Percentiles rank a stretch among this genome's conserved stretches.
phyloP scores from a whole-genome alignment of 2,329 filamentous ascomycete species.

The Neopestalotiopsis rosae region DNA sequence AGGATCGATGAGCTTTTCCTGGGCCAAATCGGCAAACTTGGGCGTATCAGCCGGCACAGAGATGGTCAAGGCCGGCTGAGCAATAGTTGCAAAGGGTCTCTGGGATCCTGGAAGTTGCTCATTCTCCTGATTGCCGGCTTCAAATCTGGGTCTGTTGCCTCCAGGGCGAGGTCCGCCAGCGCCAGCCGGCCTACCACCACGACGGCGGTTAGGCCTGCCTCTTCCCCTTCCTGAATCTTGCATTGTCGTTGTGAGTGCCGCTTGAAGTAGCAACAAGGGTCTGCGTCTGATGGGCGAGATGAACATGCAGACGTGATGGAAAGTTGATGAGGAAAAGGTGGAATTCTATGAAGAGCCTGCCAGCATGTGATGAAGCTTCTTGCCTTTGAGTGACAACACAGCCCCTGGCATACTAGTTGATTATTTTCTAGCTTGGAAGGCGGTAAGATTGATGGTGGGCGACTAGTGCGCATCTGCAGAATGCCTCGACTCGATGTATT shows the following conservation, averaged over 20 bases:
- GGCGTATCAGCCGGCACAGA: conserved; percentile 49
- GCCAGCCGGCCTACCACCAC: not conserved
- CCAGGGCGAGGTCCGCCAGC: not conserved
- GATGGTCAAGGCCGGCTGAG: conserved; percentile 41
- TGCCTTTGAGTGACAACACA: not conserved
- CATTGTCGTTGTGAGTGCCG: conserved; percentile 9
- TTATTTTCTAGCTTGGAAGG: conserved; percentile 6
- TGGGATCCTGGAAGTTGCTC: not conserved
- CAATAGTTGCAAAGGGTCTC: conserved; percentile 22
- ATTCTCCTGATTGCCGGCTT: not conserved
- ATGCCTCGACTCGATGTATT: not conserved
- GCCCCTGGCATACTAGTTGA: not conserved
- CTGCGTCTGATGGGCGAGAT: not conserved
- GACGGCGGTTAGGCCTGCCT: conserved; percentile 6
- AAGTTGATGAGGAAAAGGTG: not conserved
- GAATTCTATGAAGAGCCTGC: not conserved
- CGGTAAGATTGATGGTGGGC: conserved; percentile 7
- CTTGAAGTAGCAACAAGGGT: not conserved
- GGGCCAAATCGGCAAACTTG: conserved; percentile 50
- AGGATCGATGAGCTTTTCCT: conserved; percentile 49
- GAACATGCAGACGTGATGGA: not conserved
- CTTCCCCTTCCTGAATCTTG: not conserved
- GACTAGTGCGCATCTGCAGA: not conserved
- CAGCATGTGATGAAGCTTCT: not conserved
- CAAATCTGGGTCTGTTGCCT: not conserved